Conservation (phyloP, 2,329 filamentous ascomycete genomes). For the Thelonectria rubi region DNA sequence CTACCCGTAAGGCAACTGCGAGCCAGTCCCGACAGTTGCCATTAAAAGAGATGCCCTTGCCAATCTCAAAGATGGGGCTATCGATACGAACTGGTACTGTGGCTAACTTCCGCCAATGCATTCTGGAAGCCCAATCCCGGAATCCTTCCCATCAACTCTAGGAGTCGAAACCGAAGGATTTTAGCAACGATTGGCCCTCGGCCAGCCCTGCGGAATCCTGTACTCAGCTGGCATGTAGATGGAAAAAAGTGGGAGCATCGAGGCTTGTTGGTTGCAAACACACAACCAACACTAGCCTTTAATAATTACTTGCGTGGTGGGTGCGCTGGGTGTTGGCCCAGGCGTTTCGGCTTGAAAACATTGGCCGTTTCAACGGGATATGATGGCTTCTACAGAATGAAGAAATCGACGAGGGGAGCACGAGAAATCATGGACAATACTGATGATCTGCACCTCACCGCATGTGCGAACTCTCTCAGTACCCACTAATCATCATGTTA, state of each 20-base stretch:
- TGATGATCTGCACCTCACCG: no score
- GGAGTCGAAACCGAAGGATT: neutral
- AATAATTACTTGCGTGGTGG: neutral
- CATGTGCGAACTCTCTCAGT: neutral
- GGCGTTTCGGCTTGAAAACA: constrained; percentile 1
- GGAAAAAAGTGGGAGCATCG: constrained; percentile 1
- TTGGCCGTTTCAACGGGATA: neutral
- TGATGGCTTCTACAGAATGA: neutral
- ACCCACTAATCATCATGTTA: neutral
- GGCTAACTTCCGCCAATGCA: neutral
- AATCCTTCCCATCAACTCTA: neutral
- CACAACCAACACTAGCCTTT: neutral
- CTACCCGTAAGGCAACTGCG: neutral
- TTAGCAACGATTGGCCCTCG: neutral
- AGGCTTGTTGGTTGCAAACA: neutral
- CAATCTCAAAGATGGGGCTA: neutral
- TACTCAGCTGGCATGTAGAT: neutral
- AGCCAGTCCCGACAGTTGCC: neutral
- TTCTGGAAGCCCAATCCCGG: neutral
- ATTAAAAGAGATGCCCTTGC: neutral
- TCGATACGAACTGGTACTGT: neutral
- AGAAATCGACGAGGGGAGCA: neutral
- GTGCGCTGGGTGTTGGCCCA: neutral
- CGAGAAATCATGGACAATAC: no score
- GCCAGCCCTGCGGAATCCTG: neutral